Evolutionary conservation across 352 stramenopile genomes (phyloP), one percentile per base, ranked within the genome.

Genomic region (Phytophthora nicotianae): DNA sequence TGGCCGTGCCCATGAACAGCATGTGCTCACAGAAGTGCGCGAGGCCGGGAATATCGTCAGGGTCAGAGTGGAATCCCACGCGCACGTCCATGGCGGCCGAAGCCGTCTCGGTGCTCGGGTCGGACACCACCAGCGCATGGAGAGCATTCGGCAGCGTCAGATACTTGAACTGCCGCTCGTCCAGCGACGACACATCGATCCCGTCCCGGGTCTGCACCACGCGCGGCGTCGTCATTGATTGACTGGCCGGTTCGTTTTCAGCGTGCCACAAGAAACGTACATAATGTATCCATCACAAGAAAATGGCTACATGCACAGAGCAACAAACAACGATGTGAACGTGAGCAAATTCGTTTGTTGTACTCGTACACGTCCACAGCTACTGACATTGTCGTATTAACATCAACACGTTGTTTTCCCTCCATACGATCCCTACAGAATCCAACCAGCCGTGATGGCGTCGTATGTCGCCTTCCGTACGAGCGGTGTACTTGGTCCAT

Each of bases 1-100:
- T 96, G 29, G 88, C 71, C 40, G 94, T 99, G n/a, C 97, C 97
- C n/a, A 99, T 70, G 61, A 99, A 99, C 1, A 98, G 73, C 94
- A 99, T 98, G 86, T 99, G 96, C 73, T 99, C 97, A 55, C 80
- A 72, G 41, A 99, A 97, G 47, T 97, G 90, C 46, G 90, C 89
- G 8, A 97, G 80, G 0, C 90, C 90, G 1, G 90, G 88, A 8
- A 97, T 56, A 24, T 94, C 74, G 9, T 68, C 64, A n/a, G 85
- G 95, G 83, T 98, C 91, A 42, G 80, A 90, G 59, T 95, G 86
- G 61, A 93, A 85, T 4, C 96, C 96, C 27, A 98, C 95, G 64
- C 96, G 83, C 20, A 99, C 96, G 71, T 97, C 89, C 83, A 98
- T 97, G n/a, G 90, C 89, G 11, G 91, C 95, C 14, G 95, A 95